Evolutionary conservation across 208 protist genomes (phyloP), one percentile per base, ranked within the genome.

Genomic region (Crithidia acanthocephali): DNA sequence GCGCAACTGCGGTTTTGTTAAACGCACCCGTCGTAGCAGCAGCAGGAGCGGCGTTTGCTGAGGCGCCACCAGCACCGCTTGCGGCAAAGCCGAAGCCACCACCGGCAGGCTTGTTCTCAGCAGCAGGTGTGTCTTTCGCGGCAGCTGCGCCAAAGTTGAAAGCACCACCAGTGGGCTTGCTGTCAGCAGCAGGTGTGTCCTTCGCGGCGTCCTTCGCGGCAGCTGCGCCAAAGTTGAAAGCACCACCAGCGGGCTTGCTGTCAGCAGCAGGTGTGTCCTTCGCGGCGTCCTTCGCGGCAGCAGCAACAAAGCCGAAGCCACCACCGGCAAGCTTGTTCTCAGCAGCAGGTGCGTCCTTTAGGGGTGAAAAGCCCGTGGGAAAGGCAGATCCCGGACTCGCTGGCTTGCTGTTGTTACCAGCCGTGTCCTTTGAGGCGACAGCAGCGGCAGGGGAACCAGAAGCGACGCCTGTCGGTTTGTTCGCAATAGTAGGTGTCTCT

Each of bases 41-140:
- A 48, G 16, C 44, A 9, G 44, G 16, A 15, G 44, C 18, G 18
- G 18, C 44, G 27, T 10, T 8, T 30, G 50, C 50, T 16, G 50
- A 15, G 30, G 50, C 8, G 25, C 22, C 50, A 22, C 44, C 45
- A 53, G 25, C 23, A 13, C 9, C 59, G 27, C 13, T 47, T 33
- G 61, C 61, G 42, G 45, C 48, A n/a, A 67, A 57, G 22, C 48
- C 47, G 61, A 57, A 67, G 2, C 48, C 61, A 2, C 30, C 27
- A 22, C 9, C 2, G 13, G 48, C 63, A 23, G 42, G 42, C 48
- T 40, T 32, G 50, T 8, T 23, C 16, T 45, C 63, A 11, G 50
- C 63, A 35, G 50, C 63, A 30, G 62, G 32, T 2, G 53, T n/a
- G 55, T 60, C 55, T 47, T 68, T 68, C 32, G 50, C 50, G 9